Conservation (phyloP, 1,284 basidiomycete genomes). For the Coniferiporia sulphurascens region DNA sequence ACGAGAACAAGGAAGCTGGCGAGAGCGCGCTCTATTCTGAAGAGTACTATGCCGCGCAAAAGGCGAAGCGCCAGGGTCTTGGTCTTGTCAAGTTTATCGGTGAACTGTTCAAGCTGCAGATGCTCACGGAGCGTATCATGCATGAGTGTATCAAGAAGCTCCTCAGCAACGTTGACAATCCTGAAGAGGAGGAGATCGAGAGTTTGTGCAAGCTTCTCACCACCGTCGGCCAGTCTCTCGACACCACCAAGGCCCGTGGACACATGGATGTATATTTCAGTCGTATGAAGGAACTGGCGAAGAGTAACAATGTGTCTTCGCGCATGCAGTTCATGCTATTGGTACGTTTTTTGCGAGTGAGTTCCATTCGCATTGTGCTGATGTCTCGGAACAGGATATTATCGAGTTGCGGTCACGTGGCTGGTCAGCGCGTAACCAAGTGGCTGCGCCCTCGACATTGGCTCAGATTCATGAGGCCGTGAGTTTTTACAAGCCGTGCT, state of each 20-base stretch:
- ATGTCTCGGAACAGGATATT: conserved; percentile 56
- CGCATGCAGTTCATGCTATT: conserved; percentile 95
- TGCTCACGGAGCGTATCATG: conserved; percentile 94
- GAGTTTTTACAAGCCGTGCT: conserved; percentile 27
- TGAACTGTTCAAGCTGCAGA: conserved; percentile 94
- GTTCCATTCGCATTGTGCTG: conserved; percentile 18
- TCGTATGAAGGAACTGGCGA: conserved; percentile 79
- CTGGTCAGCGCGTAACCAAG: conserved; percentile 74
- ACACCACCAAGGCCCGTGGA: conserved; percentile 72
- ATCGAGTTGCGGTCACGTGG: conserved; percentile 82
- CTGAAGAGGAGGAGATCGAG: conserved; percentile 97
- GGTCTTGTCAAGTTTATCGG: conserved; percentile 98
- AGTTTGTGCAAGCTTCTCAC: conserved; percentile 89
- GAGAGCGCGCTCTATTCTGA: conserved; percentile 83
- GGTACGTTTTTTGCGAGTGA: conserved; percentile 42
- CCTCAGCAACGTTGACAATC: conserved; percentile 86
- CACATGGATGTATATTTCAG: conserved; percentile 94
- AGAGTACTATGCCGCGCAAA: conserved; percentile 95
- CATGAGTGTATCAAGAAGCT: conserved; percentile 95
- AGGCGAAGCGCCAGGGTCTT: conserved; percentile 94
- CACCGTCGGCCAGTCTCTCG: conserved; percentile 83
- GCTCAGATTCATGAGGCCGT: conserved; percentile 87
- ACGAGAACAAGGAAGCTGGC: conserved; percentile 32
- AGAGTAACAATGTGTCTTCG: conserved; percentile 71
- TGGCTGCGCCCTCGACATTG: conserved; percentile 83